Conservation (phyloP, 1,284 basidiomycete species). For the Clitocybe nebularis region DNA sequence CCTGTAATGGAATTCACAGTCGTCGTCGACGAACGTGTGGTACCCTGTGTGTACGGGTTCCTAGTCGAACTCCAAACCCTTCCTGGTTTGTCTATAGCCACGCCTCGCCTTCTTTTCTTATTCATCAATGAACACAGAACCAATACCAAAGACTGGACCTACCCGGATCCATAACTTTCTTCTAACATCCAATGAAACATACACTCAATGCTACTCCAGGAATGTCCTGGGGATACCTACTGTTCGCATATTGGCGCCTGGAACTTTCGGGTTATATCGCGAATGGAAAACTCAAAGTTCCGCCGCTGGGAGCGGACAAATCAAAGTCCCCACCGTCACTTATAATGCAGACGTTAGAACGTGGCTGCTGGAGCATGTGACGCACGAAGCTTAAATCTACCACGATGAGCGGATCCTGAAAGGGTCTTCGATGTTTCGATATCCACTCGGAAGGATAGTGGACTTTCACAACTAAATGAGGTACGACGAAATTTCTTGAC, state of each 20-base stretch:
- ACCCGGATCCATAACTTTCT: conserved; percentile 4
- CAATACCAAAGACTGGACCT: conserved; percentile 2
- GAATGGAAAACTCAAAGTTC: conserved; percentile 12
- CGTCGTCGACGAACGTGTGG: conserved; percentile 11
- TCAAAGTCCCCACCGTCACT: conserved; percentile 14
- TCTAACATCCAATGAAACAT: conserved; percentile 4
- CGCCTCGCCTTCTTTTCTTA: not conserved
- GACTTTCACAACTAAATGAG: too few relatives aligned
- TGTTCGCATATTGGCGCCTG: conserved; percentile 12
- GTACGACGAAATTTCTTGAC: too few relatives aligned
- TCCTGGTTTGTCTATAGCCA: conserved; percentile 1
- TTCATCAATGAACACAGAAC: not conserved
- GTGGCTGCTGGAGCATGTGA: conserved; percentile 6
- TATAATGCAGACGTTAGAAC: conserved; percentile 3
- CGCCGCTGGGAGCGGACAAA: conserved; percentile 9
- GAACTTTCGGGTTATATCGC: conserved; percentile 15
- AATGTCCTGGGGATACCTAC: conserved; percentile 10
- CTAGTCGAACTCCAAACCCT: conserved; percentile 12
- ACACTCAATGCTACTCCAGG: conserved; percentile 1
- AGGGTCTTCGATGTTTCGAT: too few relatives aligned
- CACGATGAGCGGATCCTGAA: too few relatives aligned
- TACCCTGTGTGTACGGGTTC: conserved; percentile 14
- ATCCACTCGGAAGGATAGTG: too few relatives aligned
- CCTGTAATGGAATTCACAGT: conserved; percentile 15
- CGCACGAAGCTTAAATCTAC: conserved; percentile 5